Conservation (phyloP, 306 rosid genomes). For the Citrullus mucosospermus region DNA sequence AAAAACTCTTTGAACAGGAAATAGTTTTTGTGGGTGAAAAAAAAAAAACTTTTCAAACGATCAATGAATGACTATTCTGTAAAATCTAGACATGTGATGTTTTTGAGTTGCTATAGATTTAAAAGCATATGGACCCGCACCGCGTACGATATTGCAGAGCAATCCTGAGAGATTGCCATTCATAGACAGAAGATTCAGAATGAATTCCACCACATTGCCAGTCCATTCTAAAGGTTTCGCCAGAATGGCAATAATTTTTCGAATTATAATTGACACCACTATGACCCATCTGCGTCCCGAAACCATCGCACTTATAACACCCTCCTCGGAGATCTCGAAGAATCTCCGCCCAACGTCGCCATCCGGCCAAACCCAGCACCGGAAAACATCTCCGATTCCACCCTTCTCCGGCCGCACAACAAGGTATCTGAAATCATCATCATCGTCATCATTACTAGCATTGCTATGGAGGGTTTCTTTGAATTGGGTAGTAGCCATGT, state of each 20-base stretch:
- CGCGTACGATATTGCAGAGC: conserved; percentile 33
- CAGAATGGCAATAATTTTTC: conserved; percentile 34
- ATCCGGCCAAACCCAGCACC: conserved; percentile 20
- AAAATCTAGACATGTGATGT: not conserved
- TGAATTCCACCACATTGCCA: conserved; percentile 48
- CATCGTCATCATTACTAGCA: not conserved
- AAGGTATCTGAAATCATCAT: conserved; percentile 22
- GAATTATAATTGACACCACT: conserved; percentile 35
- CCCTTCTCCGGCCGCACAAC: conserved; percentile 51
- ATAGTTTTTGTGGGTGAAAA: not conserved
- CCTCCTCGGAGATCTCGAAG: conserved; percentile 28
- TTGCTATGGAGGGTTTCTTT: not conserved
- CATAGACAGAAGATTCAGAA: conserved; percentile 51
- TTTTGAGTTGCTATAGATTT: not conserved
- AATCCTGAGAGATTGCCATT: conserved; percentile 39
- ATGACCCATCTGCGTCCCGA: conserved; percentile 41
- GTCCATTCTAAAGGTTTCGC: conserved; percentile 52
- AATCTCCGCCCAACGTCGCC: conserved; percentile 18
- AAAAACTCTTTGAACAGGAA: not conserved
- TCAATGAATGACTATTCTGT: not conserved
- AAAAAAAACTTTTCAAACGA: not conserved
- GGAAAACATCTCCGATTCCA: conserved; percentile 29
- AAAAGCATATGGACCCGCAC: conserved; percentile 12
- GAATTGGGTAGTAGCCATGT: conserved; percentile 1
- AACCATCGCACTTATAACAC: conserved; percentile 7